Evolutionary conservation across 352 stramenopile species (phyloP), one percentile per base, ranked within the genome.

Genomic region (Phytophthora europaea): DNA sequence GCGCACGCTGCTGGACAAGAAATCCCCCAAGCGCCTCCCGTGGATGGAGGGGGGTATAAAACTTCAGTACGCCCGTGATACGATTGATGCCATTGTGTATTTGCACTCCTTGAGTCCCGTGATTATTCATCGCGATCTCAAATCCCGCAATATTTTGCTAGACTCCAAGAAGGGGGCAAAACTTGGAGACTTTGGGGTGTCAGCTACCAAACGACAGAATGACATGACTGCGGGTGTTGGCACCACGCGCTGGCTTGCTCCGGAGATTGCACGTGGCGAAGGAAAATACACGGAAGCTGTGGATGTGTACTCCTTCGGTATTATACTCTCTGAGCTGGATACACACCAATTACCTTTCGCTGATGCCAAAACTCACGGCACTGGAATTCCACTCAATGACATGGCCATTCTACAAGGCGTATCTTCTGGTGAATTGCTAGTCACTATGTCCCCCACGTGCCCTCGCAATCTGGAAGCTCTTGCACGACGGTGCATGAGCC

Each of bases 71-170:
- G 85, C 85, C 31, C 68, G 78, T 18, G 86, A 93, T 68, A 88
- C 79, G 16, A 85, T 91, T 70, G 85, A 91, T 62, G 83, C 85
- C 0, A 76, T 93, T 71, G 82, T 90, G 70, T 93, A 93, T 66
- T 43, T 93, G 45, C 85, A 93, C 67, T 93, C 85, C 15, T 63
- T 91, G 13, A 83, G 60, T 12, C 82, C 82, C 40, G 68, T 88
- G 43, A 90, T 92, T 72, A 89, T 92, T 68, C 85, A 92, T 62
- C 83, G 85, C 34, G 85, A 92, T 65, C 80, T 92, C 61, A 91
- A 92, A 61, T 89, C 80, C n/a, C 83, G 85, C 61, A 93, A 93
- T 74, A 83, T 93, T 53, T 70, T 93, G 18, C 65, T 93, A 12
- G 82, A 91, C 65, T 76, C 76, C 7, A 84, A 81, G 63, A 90